Base-by-base conservation (phyloP, 2,329 filamentous ascomycete species). In the Chaetomium strumarium region DNA sequence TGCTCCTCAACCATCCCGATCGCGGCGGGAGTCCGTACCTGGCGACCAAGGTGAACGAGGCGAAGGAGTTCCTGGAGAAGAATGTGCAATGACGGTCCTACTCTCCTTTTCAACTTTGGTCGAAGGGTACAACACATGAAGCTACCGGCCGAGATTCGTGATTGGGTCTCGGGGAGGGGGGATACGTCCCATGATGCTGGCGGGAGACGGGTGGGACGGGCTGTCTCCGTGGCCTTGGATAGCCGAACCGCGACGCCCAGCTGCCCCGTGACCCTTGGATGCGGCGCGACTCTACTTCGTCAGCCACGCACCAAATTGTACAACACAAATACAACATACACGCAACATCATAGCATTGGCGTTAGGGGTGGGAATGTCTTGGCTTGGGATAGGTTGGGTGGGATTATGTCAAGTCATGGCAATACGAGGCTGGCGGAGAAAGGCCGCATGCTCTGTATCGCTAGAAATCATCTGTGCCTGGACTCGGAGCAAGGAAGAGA, bases 1-100 rank as follows among this genome's bases (percentile, higher is more conserved):
- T 99, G 92, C 83, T 99, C 52, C 78, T 96, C 60, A 99, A 99
- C 77, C 93, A 99, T 71, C 93, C 93, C 58, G 93, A 99, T 77
- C 87, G 93, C 67, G 93, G 93, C 60, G 93, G 93, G 37, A 96
- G 90, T 67, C 93, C 93, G 8, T 99, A 97, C 68, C 75, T 99
- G 41, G 93, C 93, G 13, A 96, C 91, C 49, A 99, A 99, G 72
- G 87, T 99, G 68, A 99, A 99, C 73, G 93, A 99, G 71, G 93
- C 93, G 37, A 99, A 99, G 72, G 92, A 97, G 69, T 82, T 97
- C 58, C 69, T 99, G 61, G 93, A 99, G 68, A 96, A 96, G 72
- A 76, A 74, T 49, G 54, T 62, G 14, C 60, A 59, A 46, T 66
- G 37, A 61, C 31, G 14, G n/a, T 34, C 10, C 4, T 16, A 4